These are phyloP conservation scores for Cercospora brassicicola DNA, from an alignment of 2,329 filamentous ascomycete genomes.

Conservation along the genomic window DNA sequence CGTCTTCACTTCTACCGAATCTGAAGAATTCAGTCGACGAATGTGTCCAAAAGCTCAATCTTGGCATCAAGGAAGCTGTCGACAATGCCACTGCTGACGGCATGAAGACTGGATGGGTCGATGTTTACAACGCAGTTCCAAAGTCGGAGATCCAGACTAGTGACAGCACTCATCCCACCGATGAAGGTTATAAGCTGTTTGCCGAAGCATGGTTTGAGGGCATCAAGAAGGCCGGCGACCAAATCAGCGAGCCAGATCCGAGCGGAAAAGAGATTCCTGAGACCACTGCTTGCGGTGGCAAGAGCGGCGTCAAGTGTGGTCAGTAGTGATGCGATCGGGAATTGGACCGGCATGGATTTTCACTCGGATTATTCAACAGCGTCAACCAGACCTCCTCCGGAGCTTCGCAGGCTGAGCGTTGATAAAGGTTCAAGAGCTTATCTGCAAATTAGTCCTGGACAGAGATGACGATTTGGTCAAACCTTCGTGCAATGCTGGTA, in stretches of 20 bases:
- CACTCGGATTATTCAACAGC: neutral
- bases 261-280: neutral
- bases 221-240: neutral
- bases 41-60: neutral
- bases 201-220: neutral
- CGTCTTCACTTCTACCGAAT: neutral
- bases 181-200: neutral
- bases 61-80: slow-evolving; percentile 4
- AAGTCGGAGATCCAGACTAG: neutral
- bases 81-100: slow-evolving; percentile 3
- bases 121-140: slow-evolving; percentile 4
- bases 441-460: neutral
- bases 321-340: neutral
- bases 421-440: neutral
- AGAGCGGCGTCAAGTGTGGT: neutral
- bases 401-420: neutral
- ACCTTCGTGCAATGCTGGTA: neutral
- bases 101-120: slow-evolving; percentile 8
- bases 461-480: neutral
- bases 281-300: neutral
- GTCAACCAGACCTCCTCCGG: neutral
- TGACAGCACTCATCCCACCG: neutral
- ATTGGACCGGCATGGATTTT: too few species aligned
- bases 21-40: neutral
- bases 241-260: neutral